Base-by-base conservation (phyloP, 2,329 filamentous ascomycete genomes). In the Beauveria varroae region DNA sequence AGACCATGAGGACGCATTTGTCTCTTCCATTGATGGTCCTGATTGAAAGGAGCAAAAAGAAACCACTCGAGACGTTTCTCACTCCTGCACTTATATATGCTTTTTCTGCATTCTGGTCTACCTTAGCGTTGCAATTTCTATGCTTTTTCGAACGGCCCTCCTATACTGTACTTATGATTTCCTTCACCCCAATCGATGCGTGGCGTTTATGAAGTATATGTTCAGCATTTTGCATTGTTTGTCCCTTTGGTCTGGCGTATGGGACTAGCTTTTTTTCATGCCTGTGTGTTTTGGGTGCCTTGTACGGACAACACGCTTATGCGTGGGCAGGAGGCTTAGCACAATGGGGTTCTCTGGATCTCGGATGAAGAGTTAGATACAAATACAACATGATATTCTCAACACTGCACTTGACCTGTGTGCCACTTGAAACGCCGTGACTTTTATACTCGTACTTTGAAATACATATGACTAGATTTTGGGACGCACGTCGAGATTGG, bases 401-500 rank as follows among this genome's bases (percentile, higher is more conserved):
- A 24, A 10, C 12, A 37, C 24, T 46, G 28, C 9, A 46, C 26
- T 18, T 44, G 37, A 20, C n/a, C 20, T 26, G 22, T n/a, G 14
- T 37, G 12, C 30, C 30, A 22, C 28, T 9, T 34, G 28, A 18
- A 52, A 24, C 2, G 22, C n/a, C 22, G n/a, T 40, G 4, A 16
- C 30, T 52, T 40, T 40, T 24, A 14, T 24, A 9, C 10, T 12
- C 16, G 34, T 37, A 34, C 49, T 7, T 22, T 16, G 0, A 22
- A 52, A 3, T 20, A 37, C 10, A 60, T 65, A 70, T 66, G 61
- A 6, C 57, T 66, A 72, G 16, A 68, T 63, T 64, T 68, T 69
- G 26, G 65, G 63, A 54, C 67, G 67, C 43, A 74, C 67, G 57
- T 75, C 72, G 28, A 71, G 72, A 14, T 82, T 79, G 53, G 80